These are phyloP conservation scores for Kwoniella shivajii DNA, from an alignment of 1,284 basidiomycete species.

Conservation along the genomic window DNA sequence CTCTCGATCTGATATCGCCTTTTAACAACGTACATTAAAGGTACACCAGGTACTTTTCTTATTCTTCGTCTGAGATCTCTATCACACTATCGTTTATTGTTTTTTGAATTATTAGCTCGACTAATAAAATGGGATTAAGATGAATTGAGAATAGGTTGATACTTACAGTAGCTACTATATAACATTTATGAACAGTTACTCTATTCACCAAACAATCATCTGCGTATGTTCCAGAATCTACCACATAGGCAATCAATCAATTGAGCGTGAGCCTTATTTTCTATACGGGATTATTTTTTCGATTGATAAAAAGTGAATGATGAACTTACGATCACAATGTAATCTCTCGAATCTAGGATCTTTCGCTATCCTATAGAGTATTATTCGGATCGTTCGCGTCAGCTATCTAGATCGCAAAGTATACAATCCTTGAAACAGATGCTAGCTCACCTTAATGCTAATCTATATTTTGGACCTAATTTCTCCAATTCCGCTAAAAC, in stretches of 20 bases:
- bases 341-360: conserved; percentile 96
- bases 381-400: not conserved
- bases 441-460: conserved; percentile 75
- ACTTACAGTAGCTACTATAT: conserved; percentile 84
- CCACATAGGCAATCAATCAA: not conserved
- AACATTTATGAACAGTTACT: conserved; percentile 92
- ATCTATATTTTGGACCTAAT: conserved; percentile 90
- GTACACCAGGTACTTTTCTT: conserved; percentile 89
- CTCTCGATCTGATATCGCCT: conserved; percentile 89
- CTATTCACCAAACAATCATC: conserved; percentile 98
- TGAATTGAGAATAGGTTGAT: not conserved
- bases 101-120: not conserved
- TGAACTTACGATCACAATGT: conserved; percentile 68
- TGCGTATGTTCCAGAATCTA: conserved; percentile 88
- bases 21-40: conserved; percentile 93
- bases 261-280: no score
- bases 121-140: not conserved
- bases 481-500: conserved; percentile 98
- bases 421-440: not conserved
- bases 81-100: conserved; percentile 85
- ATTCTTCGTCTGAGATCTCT: conserved; percentile 88
- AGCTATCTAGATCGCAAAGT: not conserved
- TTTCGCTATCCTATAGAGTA: conserved; percentile 75
- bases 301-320: no score
- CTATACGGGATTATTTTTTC: no score